These are phyloP conservation scores for Parascedosporium putredinis DNA, from an alignment of 2,329 filamentous ascomycete genomes.

Conservation along the genomic window DNA sequence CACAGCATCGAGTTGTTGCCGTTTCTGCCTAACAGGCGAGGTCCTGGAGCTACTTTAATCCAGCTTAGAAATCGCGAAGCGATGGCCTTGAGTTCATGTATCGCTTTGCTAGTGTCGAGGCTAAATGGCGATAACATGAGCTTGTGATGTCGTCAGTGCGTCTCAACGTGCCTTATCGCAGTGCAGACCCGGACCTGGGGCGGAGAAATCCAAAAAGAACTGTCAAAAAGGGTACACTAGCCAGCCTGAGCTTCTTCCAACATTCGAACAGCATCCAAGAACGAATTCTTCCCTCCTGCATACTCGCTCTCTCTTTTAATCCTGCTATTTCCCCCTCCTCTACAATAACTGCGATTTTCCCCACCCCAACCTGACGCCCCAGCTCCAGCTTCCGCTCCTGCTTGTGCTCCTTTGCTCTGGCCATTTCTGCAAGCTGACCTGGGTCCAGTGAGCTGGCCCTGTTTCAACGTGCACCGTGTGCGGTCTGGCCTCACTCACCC, in stretches of 20 bases:
- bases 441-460: neutral
- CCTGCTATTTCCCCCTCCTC: no score
- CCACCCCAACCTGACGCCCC: no score
- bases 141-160: neutral
- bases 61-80: neutral
- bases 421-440: neutral
- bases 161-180: neutral
- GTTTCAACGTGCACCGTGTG: no score
- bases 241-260: neutral
- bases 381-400: no score
- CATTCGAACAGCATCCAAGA: neutral
- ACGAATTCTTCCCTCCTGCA: neutral
- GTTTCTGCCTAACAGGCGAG: neutral
- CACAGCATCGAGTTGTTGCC: no score
- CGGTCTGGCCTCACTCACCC: neutral
- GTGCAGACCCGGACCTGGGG: no score
- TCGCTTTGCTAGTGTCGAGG: neutral
- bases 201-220: no score
- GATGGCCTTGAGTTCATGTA: neutral
- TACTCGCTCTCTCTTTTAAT: no score
- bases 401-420: neutral
- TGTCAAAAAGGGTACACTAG: neutral
- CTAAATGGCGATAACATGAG: neutral
- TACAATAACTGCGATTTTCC: no score
- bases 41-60: neutral